These are phyloP conservation scores for Plantago coronopus DNA, from an alignment of 305 asterid genomes.

Conservation along the genomic window DNA sequence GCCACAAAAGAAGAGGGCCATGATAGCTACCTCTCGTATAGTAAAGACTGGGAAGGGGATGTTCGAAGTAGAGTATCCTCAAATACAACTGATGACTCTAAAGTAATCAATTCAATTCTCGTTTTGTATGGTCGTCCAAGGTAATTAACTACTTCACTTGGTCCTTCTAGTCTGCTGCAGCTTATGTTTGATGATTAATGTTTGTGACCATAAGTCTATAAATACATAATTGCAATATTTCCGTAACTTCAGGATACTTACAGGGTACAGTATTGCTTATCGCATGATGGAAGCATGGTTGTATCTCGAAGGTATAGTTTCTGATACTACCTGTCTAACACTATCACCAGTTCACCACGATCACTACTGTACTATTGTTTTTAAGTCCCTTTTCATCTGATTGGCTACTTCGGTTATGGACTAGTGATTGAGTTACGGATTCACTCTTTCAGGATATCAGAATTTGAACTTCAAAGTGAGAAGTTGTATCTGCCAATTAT, in stretches of 20 bases:
- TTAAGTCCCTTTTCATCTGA: neutral
- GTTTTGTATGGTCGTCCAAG: slow-evolving; percentile 88
- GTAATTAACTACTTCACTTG: slow-evolving; percentile 31
- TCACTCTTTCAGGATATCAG: slow-evolving; percentile 54
- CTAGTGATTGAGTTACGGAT: neutral
- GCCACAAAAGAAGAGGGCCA: slow-evolving; percentile 93
- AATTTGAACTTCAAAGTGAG: slow-evolving; percentile 73
- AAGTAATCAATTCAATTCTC: slow-evolving; percentile 40
- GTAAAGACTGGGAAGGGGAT: slow-evolving; percentile 67
- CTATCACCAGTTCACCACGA: too few relatives aligned
- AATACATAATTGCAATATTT: neutral
- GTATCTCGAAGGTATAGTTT: slow-evolving; percentile 62
- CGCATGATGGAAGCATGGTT: slow-evolving; percentile 99
- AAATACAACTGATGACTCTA: too few relatives aligned
- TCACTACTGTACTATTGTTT: neutral
- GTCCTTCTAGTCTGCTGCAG: neutral
- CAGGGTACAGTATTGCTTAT: slow-evolving; percentile 89
- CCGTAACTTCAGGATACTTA: slow-evolving; percentile 59
- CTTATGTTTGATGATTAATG: too few relatives aligned
- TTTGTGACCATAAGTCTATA: neutral
- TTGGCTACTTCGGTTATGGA: neutral
- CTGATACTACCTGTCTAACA: too few relatives aligned
- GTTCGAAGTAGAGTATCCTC: slow-evolving; percentile 57
- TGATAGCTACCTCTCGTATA: slow-evolving; percentile 31
- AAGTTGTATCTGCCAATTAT: slow-evolving; percentile 92